These are phyloP conservation scores for Pulveroboletus ravenelii DNA, from an alignment of 768 basidiomycete species.

Conservation along the genomic window DNA sequence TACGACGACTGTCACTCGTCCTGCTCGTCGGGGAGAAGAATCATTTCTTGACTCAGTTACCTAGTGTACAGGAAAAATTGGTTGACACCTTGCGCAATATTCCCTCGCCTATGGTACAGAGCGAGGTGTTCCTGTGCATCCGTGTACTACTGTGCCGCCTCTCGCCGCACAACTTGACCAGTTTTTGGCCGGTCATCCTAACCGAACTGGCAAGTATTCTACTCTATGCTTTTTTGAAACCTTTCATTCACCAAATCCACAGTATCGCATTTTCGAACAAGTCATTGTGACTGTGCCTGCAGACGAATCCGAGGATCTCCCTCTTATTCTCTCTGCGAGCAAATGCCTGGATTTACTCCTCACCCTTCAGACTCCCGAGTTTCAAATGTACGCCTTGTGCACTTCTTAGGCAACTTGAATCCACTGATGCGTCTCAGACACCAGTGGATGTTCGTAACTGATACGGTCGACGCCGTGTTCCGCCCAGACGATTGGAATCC, in stretches of 20 bases:
- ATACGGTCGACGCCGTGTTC: constrained; percentile 93
- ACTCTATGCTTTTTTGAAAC: too few relatives aligned
- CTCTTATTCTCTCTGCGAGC: constrained; percentile 80
- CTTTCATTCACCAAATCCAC: background rate
- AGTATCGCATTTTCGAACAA: constrained; percentile 91
- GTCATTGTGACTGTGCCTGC: constrained; percentile 63
- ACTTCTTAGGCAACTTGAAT: background rate
- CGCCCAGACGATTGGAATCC: constrained; percentile 79
- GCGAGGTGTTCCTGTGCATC: constrained; percentile 92
- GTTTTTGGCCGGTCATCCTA: constrained; percentile 94
- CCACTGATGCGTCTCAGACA: constrained; percentile 46
- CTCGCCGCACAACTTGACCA: constrained; percentile 85
- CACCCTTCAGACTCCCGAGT: constrained; percentile 92
- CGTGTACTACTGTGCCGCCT: constrained; percentile 87
- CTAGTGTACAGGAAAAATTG: constrained; percentile 93
- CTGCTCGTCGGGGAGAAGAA: constrained; percentile 89
- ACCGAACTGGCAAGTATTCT: constrained; percentile 72
- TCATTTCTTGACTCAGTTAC: constrained; percentile 83
- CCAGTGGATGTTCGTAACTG: constrained; percentile 98
- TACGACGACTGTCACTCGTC: constrained; percentile 82
- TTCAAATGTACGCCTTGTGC: constrained; percentile 71
- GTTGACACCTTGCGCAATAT: constrained; percentile 86
- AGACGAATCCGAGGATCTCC: constrained; percentile 82
- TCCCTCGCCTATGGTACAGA: constrained; percentile 78
- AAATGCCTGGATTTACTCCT: constrained; percentile 94